Base-by-base conservation (phyloP, 2,329 filamentous ascomycete species). In the Onygenales sp. region DNA sequence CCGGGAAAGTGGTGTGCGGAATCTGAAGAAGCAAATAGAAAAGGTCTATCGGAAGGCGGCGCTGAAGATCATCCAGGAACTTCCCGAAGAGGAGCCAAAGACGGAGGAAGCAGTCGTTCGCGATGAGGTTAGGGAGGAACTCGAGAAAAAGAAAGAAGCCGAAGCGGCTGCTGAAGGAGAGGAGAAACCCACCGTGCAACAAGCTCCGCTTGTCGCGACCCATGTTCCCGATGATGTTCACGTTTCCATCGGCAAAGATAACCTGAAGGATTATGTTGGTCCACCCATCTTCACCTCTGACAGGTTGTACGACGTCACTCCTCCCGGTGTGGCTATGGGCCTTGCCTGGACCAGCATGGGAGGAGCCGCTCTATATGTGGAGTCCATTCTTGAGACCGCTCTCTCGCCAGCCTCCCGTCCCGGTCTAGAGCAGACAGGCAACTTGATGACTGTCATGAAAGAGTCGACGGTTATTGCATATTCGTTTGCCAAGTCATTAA, bases 21-120 rank as follows among this genome's bases (percentile, higher is more conserved):
- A 98, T 66, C 75, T 98, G 57, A 98, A 98, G 81, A 97, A 98
- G 77, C 92, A 97, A 70, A 98, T 98, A 57, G 93, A 98, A 70
- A 98, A 98, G 76, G 89, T 98, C 2, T 98, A 96, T 73, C 85
- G 93, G 55, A 98, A 98, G 72, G 90, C 92, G 11, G 94, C 93
- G 0, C 78, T 98, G 57, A 97, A 96, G 74, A 98, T 98, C 60
- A 92, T 98, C 10, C 87, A 92, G 50, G 50, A 55, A 43, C n/a
- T 59, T 43, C 53, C 53, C 8, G 58, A 60, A 32, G 48, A 57
- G 47, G 58, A 60, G 39, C 50, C 53, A 9, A 51, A 48, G 3
- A 13, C 87, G 2, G 91, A 96, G 66, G 83, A 87, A 21, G 83
- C 89, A 58, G 90, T 88, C 5, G 72, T 95, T 54, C 95, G 91